Conservation (phyloP, 495 filamentous ascomycete genomes). For the Pseudotulostoma volvatum region DNA sequence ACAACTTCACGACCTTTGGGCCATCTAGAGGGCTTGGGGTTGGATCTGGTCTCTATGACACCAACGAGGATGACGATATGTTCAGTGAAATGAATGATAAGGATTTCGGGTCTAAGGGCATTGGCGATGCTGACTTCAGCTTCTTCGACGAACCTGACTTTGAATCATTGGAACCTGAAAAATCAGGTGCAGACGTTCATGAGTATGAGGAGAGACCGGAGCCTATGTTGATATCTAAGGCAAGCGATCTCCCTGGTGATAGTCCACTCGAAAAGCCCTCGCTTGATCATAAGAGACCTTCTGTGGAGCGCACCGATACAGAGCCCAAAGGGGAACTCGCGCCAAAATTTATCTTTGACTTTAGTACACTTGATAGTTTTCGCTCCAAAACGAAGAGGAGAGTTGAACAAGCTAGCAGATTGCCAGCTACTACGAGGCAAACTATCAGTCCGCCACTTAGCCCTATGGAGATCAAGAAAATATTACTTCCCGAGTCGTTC, state of each 20-base stretch:
- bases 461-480: conserved; percentile 32
- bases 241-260: no score
- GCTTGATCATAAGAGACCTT: background rate
- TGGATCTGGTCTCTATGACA: conserved; percentile 30
- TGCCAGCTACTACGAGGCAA: conserved; percentile 5
- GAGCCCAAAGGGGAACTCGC: background rate
- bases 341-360: background rate
- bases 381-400: background rate
- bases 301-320: background rate
- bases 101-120: conserved; percentile 64
- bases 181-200: background rate
- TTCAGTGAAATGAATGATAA: conserved; percentile 57
- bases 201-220: background rate
- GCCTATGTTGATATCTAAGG: no score
- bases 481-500: conserved; percentile 21
- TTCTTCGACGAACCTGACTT: conserved; percentile 62
- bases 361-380: background rate
- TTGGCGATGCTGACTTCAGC: conserved; percentile 79
- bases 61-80: conserved; percentile 41
- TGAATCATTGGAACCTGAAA: conserved; percentile 14
- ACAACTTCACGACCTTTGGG: conserved; percentile 12
- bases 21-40: conserved; percentile 15
- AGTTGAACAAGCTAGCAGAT: background rate
- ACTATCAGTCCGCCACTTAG: conserved; percentile 35
- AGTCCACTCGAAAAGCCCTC: background rate